phyloP scores from a whole-genome alignment of 257 asterid species.

The Linaria vulgaris region DNA sequence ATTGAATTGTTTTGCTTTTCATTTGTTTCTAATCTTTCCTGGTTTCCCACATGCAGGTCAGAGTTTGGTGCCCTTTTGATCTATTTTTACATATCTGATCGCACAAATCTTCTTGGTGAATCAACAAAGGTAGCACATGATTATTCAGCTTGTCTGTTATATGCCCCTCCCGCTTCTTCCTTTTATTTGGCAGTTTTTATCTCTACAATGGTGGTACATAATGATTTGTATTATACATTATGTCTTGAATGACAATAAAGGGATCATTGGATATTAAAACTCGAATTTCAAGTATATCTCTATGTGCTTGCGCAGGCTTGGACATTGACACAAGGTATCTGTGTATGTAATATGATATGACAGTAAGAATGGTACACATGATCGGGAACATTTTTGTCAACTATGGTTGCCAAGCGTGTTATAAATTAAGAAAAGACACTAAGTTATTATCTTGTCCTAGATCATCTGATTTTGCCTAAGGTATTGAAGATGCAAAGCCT shows the following conservation, averaged over 20 bases:
- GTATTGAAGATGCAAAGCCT: not conserved
- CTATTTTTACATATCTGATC: constrained; percentile 80
- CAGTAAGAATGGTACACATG: not conserved
- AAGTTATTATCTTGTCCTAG: not conserved
- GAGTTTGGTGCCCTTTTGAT: constrained; percentile 81
- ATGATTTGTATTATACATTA: not conserved
- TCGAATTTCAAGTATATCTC: not conserved
- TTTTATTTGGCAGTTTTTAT: not conserved
- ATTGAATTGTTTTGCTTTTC: constrained; percentile 15
- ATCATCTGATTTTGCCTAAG: too few relatives aligned
- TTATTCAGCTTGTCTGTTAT: not conserved
- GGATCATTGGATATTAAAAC: too few relatives aligned
- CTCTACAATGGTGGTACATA: not conserved
- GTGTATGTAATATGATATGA: not conserved
- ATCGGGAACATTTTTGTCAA: not conserved
- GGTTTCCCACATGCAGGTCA: constrained; percentile 50
- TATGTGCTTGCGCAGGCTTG: not conserved
- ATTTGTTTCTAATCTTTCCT: constrained; percentile 17
- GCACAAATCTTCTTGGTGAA: constrained; percentile 81
- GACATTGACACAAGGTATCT: not conserved
- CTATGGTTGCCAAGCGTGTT: not conserved
- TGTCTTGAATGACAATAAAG: constrained; percentile 11
- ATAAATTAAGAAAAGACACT: not conserved
- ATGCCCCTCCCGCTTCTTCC: constrained; percentile 1
- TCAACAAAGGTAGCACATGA: constrained; percentile 63